Conservation (phyloP, 352 stramenopile species). For the Achlya hypogyna region DNA sequence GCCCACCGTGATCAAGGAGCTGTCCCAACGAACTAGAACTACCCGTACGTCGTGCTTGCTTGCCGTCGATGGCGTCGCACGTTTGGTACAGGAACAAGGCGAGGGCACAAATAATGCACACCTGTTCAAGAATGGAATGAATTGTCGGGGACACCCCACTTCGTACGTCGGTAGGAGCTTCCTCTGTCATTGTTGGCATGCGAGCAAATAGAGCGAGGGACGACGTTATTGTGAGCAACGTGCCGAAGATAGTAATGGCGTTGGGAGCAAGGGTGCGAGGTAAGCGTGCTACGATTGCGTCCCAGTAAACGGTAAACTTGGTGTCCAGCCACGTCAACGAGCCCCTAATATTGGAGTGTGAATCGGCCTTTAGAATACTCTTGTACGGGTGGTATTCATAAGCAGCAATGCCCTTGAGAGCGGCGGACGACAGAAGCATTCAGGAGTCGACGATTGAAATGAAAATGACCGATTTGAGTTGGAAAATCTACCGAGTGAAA, state of each 20-base stretch:
- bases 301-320: slow-evolving; percentile 82
- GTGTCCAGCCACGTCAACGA: slow-evolving; percentile 84
- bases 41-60: slow-evolving; percentile 93
- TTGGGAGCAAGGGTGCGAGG: slow-evolving; percentile 86
- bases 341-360: slow-evolving; percentile 33
- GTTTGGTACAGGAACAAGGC: slow-evolving; percentile 93
- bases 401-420: slow-evolving; percentile 68
- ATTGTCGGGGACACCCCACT: no score
- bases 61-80: slow-evolving; percentile 98
- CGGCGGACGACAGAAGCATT: slow-evolving; percentile 35
- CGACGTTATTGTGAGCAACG: slow-evolving; percentile 23
- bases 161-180: background rate
- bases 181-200: background rate
- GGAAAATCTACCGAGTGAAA: no score
- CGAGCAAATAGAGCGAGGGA: background rate
- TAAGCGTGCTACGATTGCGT: slow-evolving; percentile 63
- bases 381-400: slow-evolving; percentile 83
- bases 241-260: slow-evolving; percentile 84
- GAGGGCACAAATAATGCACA: slow-evolving; percentile 61
- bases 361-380: background rate
- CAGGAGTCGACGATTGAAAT: no score
- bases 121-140: no score
- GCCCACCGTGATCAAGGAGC: slow-evolving; percentile 95
- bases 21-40: slow-evolving; percentile 93
- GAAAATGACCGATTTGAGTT: no score